Evolutionary conservation across 1,284 basidiomycete species (phyloP), one percentile per base, ranked within the genome.

Genomic region (Cryptococcus sp.): DNA sequence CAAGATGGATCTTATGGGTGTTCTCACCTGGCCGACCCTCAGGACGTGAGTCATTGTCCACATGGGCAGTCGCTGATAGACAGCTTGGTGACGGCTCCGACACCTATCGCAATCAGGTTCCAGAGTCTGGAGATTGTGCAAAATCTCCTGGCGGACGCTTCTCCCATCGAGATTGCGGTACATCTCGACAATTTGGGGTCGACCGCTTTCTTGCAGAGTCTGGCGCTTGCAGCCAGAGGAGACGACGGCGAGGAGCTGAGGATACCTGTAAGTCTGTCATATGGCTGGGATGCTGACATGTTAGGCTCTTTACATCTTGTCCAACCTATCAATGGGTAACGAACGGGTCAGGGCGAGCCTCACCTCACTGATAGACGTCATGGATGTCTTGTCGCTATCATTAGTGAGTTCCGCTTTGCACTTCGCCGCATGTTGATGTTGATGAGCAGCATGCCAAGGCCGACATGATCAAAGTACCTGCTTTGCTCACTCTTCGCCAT

Each of bases 1-100:
- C 38, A 90, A 87, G 69, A 71, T 71, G 28, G 71, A 77, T 41
- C 78, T 88, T 10, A 85, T 88, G 79, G 66, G 71, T 9, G 71
- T 77, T 23, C 62, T 92, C 5, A 80, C 80, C 0, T 89, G 86
- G 85, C 61, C 65, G 1, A 50, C 46, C 4, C 50, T 69, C 18
- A 48, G 48, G 26, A 34, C 18, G 66, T 68, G 43, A 50, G 59
- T 59, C 16, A 16, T 11, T 18, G 22, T 18, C 22, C 0, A 16
- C 23, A 19, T 21, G 14, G 14, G 26, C 11, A 9, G 22, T 32
- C 37, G 24, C 19, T 18, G 2, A 38, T 40, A 19, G 11, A n/a
- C 28, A 33, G 44, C 11, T 24, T 49, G 9, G 26, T 49, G 10
- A 25, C 9, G 5, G 16, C 44, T 37, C 11, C 53, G 5, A 60